phyloP scores from a whole-genome alignment of 2,329 filamentous ascomycete species.

The Colletotrichum sublineola region DNA sequence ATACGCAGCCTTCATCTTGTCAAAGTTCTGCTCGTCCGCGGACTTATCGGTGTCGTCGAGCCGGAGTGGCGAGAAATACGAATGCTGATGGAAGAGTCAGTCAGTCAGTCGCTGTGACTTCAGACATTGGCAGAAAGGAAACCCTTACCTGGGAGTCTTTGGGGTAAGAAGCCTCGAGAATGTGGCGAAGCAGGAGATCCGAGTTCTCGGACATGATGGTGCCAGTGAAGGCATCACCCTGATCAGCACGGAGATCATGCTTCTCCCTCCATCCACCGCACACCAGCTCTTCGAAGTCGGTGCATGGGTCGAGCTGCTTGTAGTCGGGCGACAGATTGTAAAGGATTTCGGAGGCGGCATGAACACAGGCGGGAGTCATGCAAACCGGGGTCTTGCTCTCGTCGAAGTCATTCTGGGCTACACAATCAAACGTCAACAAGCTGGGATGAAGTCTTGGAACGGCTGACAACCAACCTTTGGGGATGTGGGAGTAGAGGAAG shows the following conservation, averaged over 20 bases:
- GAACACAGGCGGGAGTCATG: conserved; percentile 48
- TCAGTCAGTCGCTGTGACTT: conserved; percentile 28
- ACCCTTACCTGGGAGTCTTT: conserved; percentile 52
- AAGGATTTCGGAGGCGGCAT: conserved; percentile 50
- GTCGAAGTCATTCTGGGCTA: conserved; percentile 15
- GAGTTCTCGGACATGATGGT: conserved; percentile 73
- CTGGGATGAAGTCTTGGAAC: rapidly evolving
- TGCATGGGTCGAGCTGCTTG: conserved; percentile 74
- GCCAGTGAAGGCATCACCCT: conserved; percentile 70
- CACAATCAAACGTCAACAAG: not conserved
- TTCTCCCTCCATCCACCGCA: conserved; percentile 76
- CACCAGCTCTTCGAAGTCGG: conserved; percentile 76
- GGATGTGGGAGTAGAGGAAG: conserved; percentile 21
- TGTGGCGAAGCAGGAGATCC: conserved; percentile 70
- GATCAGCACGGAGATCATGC: conserved; percentile 75
- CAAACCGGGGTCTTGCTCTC: conserved; percentile 42
- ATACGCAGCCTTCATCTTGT: conserved; percentile 75
- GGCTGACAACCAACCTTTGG: conserved; percentile 11
- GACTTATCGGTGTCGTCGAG: conserved; percentile 54
- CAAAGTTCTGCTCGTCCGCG: conserved; percentile 72
- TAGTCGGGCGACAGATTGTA: conserved; percentile 58
- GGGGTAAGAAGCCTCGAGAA: conserved; percentile 71
- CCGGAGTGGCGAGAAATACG: conserved; percentile 61
- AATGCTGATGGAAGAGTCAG: conserved; percentile 55
- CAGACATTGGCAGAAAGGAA: conserved; percentile 37